phyloP scores from a whole-genome alignment of 177 flowering plant species.

The Vitis hybrid region DNA sequence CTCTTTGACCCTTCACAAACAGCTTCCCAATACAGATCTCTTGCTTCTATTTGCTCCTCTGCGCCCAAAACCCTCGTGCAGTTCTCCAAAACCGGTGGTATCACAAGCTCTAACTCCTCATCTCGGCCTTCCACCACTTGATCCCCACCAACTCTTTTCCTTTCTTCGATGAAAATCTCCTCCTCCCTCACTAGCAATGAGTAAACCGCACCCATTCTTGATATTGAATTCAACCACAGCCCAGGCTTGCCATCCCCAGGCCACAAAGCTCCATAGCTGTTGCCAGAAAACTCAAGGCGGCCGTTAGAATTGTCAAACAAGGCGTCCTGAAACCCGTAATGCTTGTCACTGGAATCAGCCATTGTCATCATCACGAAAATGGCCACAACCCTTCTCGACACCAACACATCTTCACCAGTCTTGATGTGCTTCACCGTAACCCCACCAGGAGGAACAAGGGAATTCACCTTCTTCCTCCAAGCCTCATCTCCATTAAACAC shows the following conservation, averaged over 20 bases:
- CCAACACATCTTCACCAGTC: slow-evolving; percentile 66
- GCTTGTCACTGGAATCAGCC: slow-evolving; percentile 92
- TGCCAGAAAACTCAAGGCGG: slow-evolving; percentile 63
- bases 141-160: slow-evolving; percentile 24
- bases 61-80: slow-evolving; percentile 70
- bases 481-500: slow-evolving; percentile 36
- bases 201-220: slow-evolving; percentile 84
- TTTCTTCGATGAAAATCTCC: slow-evolving; percentile 50
- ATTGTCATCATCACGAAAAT: slow-evolving; percentile 78
- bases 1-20: slow-evolving; percentile 38
- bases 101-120: slow-evolving; percentile 71
- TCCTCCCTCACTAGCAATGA: slow-evolving; percentile 71
- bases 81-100: slow-evolving; percentile 72
- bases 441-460: slow-evolving; percentile 63
- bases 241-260: slow-evolving; percentile 97
- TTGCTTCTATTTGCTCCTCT: slow-evolving; percentile 67
- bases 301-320: slow-evolving; percentile 73
- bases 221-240: slow-evolving; percentile 81
- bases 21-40: slow-evolving; percentile 90
- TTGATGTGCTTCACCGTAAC: slow-evolving; percentile 70
- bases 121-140: slow-evolving; percentile 31
- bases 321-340: slow-evolving; percentile 76
- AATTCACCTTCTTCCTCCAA: slow-evolving; percentile 71
- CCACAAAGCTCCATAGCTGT: slow-evolving; percentile 56
- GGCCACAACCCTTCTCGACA: slow-evolving; percentile 73